Base-by-base conservation (phyloP, 768 basidiomycete genomes). In the Daedalea quercina region DNA sequence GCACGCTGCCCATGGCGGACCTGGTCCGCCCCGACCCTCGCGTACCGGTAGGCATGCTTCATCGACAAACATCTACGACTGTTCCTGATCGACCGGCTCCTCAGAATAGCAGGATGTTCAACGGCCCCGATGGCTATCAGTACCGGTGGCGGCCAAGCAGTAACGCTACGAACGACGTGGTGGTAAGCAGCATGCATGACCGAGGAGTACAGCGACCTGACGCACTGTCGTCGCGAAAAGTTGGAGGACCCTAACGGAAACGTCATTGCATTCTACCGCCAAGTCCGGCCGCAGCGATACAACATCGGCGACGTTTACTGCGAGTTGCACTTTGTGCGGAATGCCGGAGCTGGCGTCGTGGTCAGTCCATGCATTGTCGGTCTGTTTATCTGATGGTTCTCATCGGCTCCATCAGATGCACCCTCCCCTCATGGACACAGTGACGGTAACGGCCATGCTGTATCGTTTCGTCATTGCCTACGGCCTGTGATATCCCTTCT, bases 371-470 rank as follows among this genome's bases (percentile, higher is more conserved):
- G 49, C 47, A 34, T 63, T 63, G 59, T 44, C 53, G 48, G 47
- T 56, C 22, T 47, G 48, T 47, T 44, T 28, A 34, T 47, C 35
- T 46, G 25, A 53, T 54, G n/a, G 52, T 44, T 37, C 57, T 53
- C 44, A 52, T 53, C 45, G 37, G 44, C 3, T 44, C 51, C 35
- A 47, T 49, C 64, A 90, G 88, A 87, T 82, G 76, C 89, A 90
- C 65, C 89, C 88, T 48, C 90, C 90, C 59, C 84, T 92, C 69
- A 92, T 92, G 90, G 88, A 92, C 74, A 82, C 80, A 43, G 88
- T 92, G 55, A 85, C 85, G 24, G 82, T 92, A 59, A 89, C 89
- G 25, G 81, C 82, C 50, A 90, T 91, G 88, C 75, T 92, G 33
- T 90, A 87, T 70, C 84, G 90, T 45, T 87, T 89, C 67, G 87